Percentiles rank a stretch among this genome's conserved stretches.
Conservation (phyloP, 2,329 filamentous ascomycete species). For the Aspergillus pseudotamarii region DNA sequence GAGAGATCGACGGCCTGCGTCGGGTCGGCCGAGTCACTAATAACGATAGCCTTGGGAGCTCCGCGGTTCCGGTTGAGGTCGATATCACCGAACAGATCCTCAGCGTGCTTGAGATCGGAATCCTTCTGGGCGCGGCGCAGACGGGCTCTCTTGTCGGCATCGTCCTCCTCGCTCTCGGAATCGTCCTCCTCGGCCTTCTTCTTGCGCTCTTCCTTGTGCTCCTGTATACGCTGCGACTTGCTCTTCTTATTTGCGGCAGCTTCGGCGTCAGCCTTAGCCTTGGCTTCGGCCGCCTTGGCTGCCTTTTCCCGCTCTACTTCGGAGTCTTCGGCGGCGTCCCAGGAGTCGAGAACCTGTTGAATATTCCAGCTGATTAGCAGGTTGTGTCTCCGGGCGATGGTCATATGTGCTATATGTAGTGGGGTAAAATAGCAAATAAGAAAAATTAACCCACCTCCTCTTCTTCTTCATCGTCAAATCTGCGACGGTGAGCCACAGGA, state of each 20-base stretch:
- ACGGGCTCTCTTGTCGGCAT: slow-evolving; percentile 72
- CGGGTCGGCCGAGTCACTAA: slow-evolving; percentile 70
- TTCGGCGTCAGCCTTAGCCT: slow-evolving; percentile 86
- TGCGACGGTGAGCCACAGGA: slow-evolving; percentile 57
- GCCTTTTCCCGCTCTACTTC: slow-evolving; percentile 96
- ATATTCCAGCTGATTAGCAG: neutral
- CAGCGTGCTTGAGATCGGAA: slow-evolving; percentile 82
- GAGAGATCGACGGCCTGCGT: slow-evolving; percentile 79
- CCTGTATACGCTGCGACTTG: slow-evolving; percentile 82
- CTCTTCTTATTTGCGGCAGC: slow-evolving; percentile 89
- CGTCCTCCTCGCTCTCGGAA: slow-evolving; percentile 65
- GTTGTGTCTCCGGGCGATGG: neutral
- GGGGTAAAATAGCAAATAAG: neutral
- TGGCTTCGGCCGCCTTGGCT: slow-evolving; percentile 80
- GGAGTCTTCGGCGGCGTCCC: slow-evolving; percentile 96
- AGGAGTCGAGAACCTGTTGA: slow-evolving; percentile 85
- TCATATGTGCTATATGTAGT: neutral
- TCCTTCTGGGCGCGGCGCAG: slow-evolving; percentile 82
- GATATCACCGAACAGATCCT: slow-evolving; percentile 83
- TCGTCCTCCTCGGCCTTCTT: slow-evolving; percentile 61
- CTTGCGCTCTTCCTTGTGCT: slow-evolving; percentile 68
- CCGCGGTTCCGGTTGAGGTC: slow-evolving; percentile 69
- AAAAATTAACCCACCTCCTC: slow-evolving; percentile 66
- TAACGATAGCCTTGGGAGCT: slow-evolving; percentile 65
- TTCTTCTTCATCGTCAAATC: slow-evolving; percentile 92